Evolutionary conservation across 352 stramenopile species (phyloP), one percentile per base, ranked within the genome.

Genomic region (Globisporangium cederbergense): DNA sequence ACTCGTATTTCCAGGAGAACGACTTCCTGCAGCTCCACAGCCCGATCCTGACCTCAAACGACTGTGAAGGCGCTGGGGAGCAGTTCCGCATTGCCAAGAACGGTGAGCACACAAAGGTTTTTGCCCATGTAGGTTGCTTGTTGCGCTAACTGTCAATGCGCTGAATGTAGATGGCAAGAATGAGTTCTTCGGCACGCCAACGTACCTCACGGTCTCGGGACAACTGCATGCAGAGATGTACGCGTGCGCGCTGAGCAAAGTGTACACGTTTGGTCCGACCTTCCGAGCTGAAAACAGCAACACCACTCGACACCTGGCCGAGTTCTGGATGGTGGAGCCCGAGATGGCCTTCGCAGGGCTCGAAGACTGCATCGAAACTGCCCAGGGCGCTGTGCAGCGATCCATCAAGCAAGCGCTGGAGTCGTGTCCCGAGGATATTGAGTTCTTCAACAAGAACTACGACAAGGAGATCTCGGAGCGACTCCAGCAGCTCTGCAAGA

Each of bases 191-290:
- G 93, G 89, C 11, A 94, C 92, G 38, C 88, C 90, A 9, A 92
- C 96, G 2, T 95, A 91, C 65, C 77, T 97, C 53, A 97, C 89
- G 1, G 91, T 97, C 1, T 97, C 88, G 8, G 91, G 90, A 9
- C 96, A 99, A 75, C 78, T 99, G 8, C 95, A 97, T 50, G 96
- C 78, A 18, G 98, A 99, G 76, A 98, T 98, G 58, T 98, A 99
- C 67, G 97, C 97, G 11, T 98, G 86, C 67, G 96, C 97, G 8
- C 72, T 99, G 58, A 95, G 96, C 67, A 98, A 99, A 73, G 91
- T 99, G 49, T 99, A 99, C 79, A 99, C 97, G 1, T 99, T 99
- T 74, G 98, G 97, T 2, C 98, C 98, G 34, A 99, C 98, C 2
- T 99, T 99, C 73, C 90, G 97, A 34, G 98, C 98, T 0, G 97